Conservation (phyloP, 257 asterid species). For the Ajuga chamaepitys region DNA sequence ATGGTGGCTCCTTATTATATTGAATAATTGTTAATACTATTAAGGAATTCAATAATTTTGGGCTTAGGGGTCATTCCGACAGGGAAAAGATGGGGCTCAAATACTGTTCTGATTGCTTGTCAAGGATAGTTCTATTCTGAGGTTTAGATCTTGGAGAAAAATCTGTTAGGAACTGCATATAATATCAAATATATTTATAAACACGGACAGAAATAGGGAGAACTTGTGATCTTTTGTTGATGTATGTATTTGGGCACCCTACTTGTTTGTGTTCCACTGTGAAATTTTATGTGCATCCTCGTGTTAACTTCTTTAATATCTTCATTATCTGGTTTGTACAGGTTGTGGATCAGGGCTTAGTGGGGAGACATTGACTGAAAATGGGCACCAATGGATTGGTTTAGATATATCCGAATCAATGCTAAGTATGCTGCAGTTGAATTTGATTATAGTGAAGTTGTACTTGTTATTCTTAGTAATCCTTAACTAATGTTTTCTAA, state of each 20-base stretch:
- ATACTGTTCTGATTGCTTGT: not conserved
- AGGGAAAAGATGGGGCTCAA: not conserved
- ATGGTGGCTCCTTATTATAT: not conserved
- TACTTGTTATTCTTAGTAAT: slow-evolving; percentile 5
- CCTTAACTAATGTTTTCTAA: not conserved
- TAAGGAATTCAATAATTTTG: not conserved
- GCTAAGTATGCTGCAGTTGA: slow-evolving; percentile 46
- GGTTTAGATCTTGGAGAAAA: not conserved
- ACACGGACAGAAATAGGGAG: not conserved
- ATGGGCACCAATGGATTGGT: slow-evolving; percentile 95
- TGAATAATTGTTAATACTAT: not conserved
- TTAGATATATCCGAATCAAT: slow-evolving; percentile 84
- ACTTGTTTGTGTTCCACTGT: not conserved
- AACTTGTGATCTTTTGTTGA: not conserved
- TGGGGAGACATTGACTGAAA: slow-evolving; percentile 82
- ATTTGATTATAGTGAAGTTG: not conserved
- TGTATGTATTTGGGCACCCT: not conserved
- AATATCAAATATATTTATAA: not conserved
- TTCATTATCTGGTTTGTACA: slow-evolving; percentile 15
- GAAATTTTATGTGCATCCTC: not conserved
- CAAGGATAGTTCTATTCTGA: not conserved
- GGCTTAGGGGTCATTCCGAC: not conserved
- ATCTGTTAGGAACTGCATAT: not conserved
- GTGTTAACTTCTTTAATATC: not conserved
- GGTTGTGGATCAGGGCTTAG: slow-evolving; percentile 99